Evolutionary conservation across 1,284 basidiomycete genomes (phyloP), one percentile per base, ranked within the genome.

Genomic region (Puccinia coronata): DNA sequence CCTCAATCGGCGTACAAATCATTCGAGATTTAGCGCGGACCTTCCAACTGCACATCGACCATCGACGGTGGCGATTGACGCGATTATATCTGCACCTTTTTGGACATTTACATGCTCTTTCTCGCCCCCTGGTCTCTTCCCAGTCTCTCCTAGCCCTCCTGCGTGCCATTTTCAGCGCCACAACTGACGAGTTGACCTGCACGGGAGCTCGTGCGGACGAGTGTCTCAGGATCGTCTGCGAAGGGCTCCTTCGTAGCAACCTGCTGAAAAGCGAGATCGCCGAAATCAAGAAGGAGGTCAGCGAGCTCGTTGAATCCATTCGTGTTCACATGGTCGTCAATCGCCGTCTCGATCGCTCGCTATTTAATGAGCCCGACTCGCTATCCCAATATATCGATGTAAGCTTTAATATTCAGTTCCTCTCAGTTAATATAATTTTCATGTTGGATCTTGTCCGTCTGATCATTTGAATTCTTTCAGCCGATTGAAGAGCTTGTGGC

Each of bases 61-160:
- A 92, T 83, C 87, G 94, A 31, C 90, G 92, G 81, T 97, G 95
- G 95, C 89, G 93, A 84, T 92, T 94, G 83, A 92, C 92, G 53
- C 89, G 95, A 80, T 88, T 95, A 84, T 92, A 91, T 83, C 94
- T 96, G 28, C 92, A 94, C 84, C 93, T 97, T 86, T 96, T 97
- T 84, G 92, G 94, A 0, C 92, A 95, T 84, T 87, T 96, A 59
- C 91, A 93, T 41, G 89, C 82, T 0, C 61, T 84, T 1, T 83
- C 83, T 0, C 36, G 76, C 2, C 84, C 75, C 16, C 63, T 79
- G 20, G 81, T 82, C 28, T 82, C 74, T 3, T 59, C 73, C 43
- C 55, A 67, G 43, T 82, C 81, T 23, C 65, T 82, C 16, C 51
- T 79, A 6, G 70, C 81, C 34, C 43, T 85, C 82, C 80, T 83